Evolutionary conservation across 768 basidiomycete species (phyloP), one percentile per base, ranked within the genome.

Genomic region (Coprinellus micaceus): DNA sequence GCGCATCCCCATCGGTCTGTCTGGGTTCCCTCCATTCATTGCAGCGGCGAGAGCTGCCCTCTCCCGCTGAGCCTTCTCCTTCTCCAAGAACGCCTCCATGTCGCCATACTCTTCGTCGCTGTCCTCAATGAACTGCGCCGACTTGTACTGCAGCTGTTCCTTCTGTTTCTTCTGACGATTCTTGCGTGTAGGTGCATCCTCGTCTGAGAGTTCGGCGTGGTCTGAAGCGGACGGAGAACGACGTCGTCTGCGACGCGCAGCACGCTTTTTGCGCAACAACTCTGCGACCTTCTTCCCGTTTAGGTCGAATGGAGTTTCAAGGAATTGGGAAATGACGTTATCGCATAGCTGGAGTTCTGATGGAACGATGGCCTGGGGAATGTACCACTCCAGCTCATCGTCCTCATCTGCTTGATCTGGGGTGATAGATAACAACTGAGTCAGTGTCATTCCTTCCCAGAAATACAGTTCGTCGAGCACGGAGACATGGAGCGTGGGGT

Each of bases 71-170:
- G 59, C 74, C 63, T 80, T 81, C 71, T 96, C 94, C 64, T 78
- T 82, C 69, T 79, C 86, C 56, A 94, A 82, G 78, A 97, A 97
- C 4, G 77, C 82, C 49, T 89, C 86, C 69, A 93, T 87, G 65
- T 89, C 86, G 15, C 82, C 89, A 56, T 83, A 83, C 68, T 92
- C 91, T 54, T 77, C 86, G 63, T 97, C 94, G 59, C 90, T 92
- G 71, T 97, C 94, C 66, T 89, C 85, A 67, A 96, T 94, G 67
- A 95, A 91, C 68, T 91, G 88, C 10, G 91, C 92, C 6, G 88
- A 91, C 69, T 93, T 94, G 77, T 90, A 94, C 57, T 76, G 59
- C 56, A 74, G 72, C 60, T 76, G 76, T 58, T 80, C 76, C 58
- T 88, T 89, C 53, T 73, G 75, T 73, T 85, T 80, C 67, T 82